Percentiles rank a stretch among this genome's conserved stretches.
phyloP scores from a whole-genome alignment of 805 yeast genomes.

The Candida qinlingensis region DNA sequence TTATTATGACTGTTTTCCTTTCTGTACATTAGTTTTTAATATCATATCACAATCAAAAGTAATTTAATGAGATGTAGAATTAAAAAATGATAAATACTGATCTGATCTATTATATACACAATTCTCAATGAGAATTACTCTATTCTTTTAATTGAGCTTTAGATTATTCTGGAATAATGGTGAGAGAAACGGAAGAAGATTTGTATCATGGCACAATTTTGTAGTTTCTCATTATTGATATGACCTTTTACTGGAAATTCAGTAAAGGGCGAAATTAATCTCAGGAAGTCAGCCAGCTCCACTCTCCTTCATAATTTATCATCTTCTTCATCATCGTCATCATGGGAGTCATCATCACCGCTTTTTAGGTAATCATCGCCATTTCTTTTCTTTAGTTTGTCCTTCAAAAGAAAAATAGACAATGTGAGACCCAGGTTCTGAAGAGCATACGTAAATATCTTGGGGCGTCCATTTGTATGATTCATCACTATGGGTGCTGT shows the following conservation, averaged over 20 bases:
- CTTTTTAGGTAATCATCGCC: too few relatives aligned
- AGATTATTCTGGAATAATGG: too few relatives aligned
- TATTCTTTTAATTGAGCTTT: conserved; percentile 49
- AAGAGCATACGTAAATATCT: too few relatives aligned
- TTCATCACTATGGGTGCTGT: too few relatives aligned
- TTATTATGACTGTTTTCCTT: not conserved
- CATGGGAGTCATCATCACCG: too few relatives aligned
- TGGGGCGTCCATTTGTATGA: too few relatives aligned
- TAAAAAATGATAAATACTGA: not conserved
- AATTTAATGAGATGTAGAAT: not conserved
- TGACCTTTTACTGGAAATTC: conserved; percentile 48
- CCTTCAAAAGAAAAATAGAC: too few relatives aligned
- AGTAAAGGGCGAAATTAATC: conserved; percentile 65
- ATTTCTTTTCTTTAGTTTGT: too few relatives aligned
- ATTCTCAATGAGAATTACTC: not conserved
- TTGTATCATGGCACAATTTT: conserved; percentile 53
- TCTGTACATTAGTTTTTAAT: conserved; percentile 4
- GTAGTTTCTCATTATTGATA: conserved; percentile 48
- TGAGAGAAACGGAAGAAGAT: too few relatives aligned
- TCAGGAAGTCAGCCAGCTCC: conserved; percentile 55
- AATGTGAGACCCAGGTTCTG: too few relatives aligned
- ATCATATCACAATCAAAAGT: not conserved
- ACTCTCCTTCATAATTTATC: conserved; percentile 27
- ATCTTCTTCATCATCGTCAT: too few relatives aligned
- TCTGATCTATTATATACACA: not conserved